Conservation (phyloP, 768 basidiomycete genomes). For the Tricholoma matsutake region DNA sequence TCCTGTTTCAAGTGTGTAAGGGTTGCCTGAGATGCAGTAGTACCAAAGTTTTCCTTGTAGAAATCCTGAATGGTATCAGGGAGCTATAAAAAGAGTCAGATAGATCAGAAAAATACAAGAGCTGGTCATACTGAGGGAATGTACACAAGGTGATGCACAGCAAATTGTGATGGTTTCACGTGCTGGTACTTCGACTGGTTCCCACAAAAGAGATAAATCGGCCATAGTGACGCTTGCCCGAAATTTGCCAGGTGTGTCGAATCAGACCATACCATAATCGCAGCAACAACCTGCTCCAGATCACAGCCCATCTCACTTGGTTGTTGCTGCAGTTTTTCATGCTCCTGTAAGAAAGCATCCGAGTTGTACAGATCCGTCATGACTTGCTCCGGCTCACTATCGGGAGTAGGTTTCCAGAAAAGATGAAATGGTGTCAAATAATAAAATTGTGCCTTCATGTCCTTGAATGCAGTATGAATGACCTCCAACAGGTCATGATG, state of each 20-base stretch:
- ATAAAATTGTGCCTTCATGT: slow-evolving; percentile 7
- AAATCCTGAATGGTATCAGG: slow-evolving; percentile 11
- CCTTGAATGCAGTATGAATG: slow-evolving; percentile 13
- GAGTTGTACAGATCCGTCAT: slow-evolving; percentile 1
- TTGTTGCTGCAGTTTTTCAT: slow-evolving; percentile 1
- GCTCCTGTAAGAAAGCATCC: slow-evolving; percentile 1
- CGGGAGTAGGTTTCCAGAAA: slow-evolving; percentile 9
- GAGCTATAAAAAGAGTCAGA: slow-evolving; percentile 4
- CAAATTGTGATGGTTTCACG: slow-evolving; percentile 15
- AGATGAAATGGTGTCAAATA: slow-evolving; percentile 14
- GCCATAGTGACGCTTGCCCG: slow-evolving; percentile 14
- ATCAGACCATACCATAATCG: slow-evolving; percentile 16
- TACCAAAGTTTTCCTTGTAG: background rate
- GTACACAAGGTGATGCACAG: slow-evolving; percentile 28
- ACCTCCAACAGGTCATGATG: slow-evolving; percentile 10
- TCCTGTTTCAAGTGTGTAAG: slow-evolving; percentile 27
- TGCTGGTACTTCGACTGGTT: slow-evolving; percentile 33
- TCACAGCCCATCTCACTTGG: background rate
- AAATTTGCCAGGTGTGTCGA: slow-evolving; percentile 27
- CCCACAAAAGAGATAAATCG: slow-evolving; percentile 28
- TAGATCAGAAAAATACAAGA: background rate
- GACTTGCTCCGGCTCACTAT: background rate
- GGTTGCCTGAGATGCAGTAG: no score
- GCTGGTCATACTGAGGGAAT: slow-evolving; percentile 21
- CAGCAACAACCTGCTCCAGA: background rate